These are phyloP conservation scores for Aureobasidium pullulans DNA, from an alignment of 2,329 filamentous ascomycete genomes.

Conservation along the genomic window DNA sequence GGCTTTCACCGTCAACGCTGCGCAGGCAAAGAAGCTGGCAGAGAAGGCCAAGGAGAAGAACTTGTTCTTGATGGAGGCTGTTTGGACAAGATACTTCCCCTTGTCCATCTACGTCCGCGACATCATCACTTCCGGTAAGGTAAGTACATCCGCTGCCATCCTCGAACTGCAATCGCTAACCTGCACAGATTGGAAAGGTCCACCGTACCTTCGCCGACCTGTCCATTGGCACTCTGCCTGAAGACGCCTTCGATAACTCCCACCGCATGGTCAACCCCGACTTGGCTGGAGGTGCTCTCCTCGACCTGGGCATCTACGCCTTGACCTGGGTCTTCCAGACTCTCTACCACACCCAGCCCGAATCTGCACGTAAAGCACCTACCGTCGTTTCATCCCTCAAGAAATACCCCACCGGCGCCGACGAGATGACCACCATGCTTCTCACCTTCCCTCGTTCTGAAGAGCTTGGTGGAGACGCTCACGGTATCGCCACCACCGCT, in stretches of 20 bases:
- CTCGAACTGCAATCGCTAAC: neutral
- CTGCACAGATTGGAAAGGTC: conserved; percentile 42
- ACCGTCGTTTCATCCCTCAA: conserved; percentile 60
- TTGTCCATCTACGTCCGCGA: conserved; percentile 69
- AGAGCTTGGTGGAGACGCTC: conserved; percentile 47
- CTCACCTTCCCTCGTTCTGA: conserved; percentile 60
- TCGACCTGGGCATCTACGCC: conserved; percentile 83
- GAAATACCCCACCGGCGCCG: conserved; percentile 66
- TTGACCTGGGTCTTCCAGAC: conserved; percentile 88
- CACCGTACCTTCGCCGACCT: conserved; percentile 51
- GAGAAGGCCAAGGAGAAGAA: conserved; percentile 66
- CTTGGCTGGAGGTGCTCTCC: conserved; percentile 71
- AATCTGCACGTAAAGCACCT: conserved; percentile 56
- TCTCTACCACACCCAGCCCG: conserved; percentile 70
- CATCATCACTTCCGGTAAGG: conserved; percentile 47
- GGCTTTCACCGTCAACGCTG: conserved; percentile 75
- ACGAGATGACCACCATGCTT: conserved; percentile 72
- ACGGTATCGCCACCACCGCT: conserved; percentile 58
- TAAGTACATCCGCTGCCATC: neutral
- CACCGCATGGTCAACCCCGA: conserved; percentile 78
- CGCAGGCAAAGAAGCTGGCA: conserved; percentile 65
- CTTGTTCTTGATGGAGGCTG: conserved; percentile 66
- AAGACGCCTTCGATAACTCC: conserved; percentile 52
- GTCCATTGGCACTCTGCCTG: conserved; percentile 53
- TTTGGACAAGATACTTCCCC: conserved; percentile 87